phyloP scores from a whole-genome alignment of 2,329 filamentous ascomycete species.

The Hypoxylon sp. region DNA sequence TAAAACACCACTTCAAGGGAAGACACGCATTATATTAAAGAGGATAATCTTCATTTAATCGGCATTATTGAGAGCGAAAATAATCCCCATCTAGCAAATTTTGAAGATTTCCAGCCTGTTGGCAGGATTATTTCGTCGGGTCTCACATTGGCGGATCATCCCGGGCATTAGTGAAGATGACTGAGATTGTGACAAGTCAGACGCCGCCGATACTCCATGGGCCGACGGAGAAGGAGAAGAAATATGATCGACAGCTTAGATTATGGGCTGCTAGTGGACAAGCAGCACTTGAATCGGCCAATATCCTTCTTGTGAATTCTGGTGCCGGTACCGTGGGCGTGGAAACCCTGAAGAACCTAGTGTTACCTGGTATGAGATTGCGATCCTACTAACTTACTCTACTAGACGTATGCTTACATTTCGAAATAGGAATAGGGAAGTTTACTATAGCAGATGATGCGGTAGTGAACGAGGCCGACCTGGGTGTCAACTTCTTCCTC shows the following conservation, averaged over 20 bases:
- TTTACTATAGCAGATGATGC: slow-evolving; percentile 92
- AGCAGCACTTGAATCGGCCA: slow-evolving; percentile 88
- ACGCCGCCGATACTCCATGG: slow-evolving; percentile 66
- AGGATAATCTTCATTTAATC: neutral
- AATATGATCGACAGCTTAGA: slow-evolving; percentile 95
- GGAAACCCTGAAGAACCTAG: slow-evolving; percentile 96
- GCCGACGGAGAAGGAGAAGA: slow-evolving; percentile 76
- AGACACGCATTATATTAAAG: neutral
- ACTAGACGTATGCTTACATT: slow-evolving; percentile 42
- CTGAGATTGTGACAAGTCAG: slow-evolving; percentile 62
- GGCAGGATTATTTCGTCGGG: slow-evolving; percentile 8
- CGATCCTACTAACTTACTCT: neutral
- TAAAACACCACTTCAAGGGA: slow-evolving; percentile 1
- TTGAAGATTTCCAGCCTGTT: neutral
- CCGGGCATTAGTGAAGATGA: slow-evolving; percentile 56
- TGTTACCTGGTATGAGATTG: slow-evolving; percentile 77
- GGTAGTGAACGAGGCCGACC: slow-evolving; percentile 82
- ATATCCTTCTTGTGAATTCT: slow-evolving; percentile 91
- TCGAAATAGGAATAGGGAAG: slow-evolving; percentile 80
- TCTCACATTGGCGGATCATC: slow-evolving; percentile 23
- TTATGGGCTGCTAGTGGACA: slow-evolving; percentile 96
- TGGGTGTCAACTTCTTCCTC: slow-evolving; percentile 98
- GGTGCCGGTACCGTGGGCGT: slow-evolving; percentile 89
- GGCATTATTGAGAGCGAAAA: neutral
- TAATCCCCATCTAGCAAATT: neutral